Percentiles rank a stretch among this genome's conserved stretches.
Evolutionary conservation across 2,329 filamentous ascomycete genomes (phyloP).

Genomic region (Dactylellina cionopaga): DNA sequence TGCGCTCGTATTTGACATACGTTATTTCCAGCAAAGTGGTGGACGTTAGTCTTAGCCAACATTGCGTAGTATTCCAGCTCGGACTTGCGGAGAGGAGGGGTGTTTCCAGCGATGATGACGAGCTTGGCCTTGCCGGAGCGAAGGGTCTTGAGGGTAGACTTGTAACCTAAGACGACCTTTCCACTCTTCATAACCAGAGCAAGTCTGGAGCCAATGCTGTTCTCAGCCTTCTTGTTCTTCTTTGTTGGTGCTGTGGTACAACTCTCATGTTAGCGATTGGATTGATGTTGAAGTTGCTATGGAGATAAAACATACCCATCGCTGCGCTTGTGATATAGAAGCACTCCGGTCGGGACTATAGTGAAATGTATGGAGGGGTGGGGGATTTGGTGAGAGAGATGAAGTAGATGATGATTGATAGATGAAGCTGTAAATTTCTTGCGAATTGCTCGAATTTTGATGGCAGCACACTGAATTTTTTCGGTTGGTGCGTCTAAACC

Average conservation of each 20-base stretch:
- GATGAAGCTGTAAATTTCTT: conserved; percentile 39
- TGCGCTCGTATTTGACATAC: conserved; percentile 81
- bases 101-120: conserved; percentile 90
- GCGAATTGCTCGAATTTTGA: conserved; percentile 24
- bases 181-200: conserved; percentile 74
- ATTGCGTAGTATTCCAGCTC: conserved; percentile 96
- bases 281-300: not conserved
- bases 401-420: conserved; percentile 43
- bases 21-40: conserved; percentile 99
- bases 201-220: conserved; percentile 78
- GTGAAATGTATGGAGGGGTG: conserved; percentile 22
- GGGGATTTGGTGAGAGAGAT: conserved; percentile 25
- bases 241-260: conserved; percentile 72
- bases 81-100: conserved; percentile 94
- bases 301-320: conserved; percentile 52
- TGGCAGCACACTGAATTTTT: conserved; percentile 13
- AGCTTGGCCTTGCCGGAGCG: conserved; percentile 98
- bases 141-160: conserved; percentile 87
- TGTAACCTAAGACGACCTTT: conserved; percentile 75
- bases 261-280: conserved; percentile 57
- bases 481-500: conserved; percentile 36
- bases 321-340: conserved; percentile 55
- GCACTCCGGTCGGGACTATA: conserved; percentile 55
- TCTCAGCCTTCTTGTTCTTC: conserved; percentile 87
- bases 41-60: conserved; percentile 91